phyloP scores from a whole-genome alignment of 768 basidiomycete genomes.

The Hemileccinum impolitum region DNA sequence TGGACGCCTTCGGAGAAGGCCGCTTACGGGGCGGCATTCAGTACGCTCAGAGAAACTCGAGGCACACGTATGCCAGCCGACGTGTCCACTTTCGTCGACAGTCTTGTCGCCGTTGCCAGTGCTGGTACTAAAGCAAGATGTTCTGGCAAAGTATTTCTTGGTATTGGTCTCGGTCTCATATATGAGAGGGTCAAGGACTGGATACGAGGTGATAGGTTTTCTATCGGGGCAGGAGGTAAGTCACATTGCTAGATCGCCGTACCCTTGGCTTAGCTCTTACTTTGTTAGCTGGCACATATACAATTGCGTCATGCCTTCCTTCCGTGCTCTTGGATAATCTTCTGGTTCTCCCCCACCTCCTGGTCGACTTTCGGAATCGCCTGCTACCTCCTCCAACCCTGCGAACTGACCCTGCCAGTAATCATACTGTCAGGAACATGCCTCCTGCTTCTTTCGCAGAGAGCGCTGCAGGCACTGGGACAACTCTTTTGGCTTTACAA shows the following conservation, averaged over 20 bases:
- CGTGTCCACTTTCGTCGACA: conserved; percentile 54
- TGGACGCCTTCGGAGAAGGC: conserved; percentile 76
- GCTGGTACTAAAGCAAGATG: conserved; percentile 41
- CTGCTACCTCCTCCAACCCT: conserved; percentile 51
- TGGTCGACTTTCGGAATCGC: conserved; percentile 60
- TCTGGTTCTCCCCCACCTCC: conserved; percentile 61
- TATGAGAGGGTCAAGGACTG: conserved; percentile 47
- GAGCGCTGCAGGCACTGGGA: conserved; percentile 3
- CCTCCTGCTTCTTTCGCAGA: conserved; percentile 12
- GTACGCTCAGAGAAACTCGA: conserved; percentile 40
- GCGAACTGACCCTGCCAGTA: conserved; percentile 32
- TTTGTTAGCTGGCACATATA: conserved; percentile 63
- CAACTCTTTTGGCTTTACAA: background rate
- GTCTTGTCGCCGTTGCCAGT: conserved; percentile 56
- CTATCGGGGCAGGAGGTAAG: conserved; percentile 79
- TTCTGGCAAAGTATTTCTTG: conserved; percentile 41
- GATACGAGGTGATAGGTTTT: conserved; percentile 64
- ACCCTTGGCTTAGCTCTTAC: conserved; percentile 7
- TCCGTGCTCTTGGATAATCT: conserved; percentile 59
- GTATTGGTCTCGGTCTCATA: conserved; percentile 41
- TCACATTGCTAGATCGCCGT: conserved; percentile 1
- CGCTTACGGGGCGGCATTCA: conserved; percentile 70
- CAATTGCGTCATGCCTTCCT: conserved; percentile 68
- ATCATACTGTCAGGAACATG: conserved; percentile 19
- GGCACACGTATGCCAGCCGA: conserved; percentile 54